phyloP scores from a whole-genome alignment of 2,329 filamentous ascomycete species.

The Xylaria digitata region DNA sequence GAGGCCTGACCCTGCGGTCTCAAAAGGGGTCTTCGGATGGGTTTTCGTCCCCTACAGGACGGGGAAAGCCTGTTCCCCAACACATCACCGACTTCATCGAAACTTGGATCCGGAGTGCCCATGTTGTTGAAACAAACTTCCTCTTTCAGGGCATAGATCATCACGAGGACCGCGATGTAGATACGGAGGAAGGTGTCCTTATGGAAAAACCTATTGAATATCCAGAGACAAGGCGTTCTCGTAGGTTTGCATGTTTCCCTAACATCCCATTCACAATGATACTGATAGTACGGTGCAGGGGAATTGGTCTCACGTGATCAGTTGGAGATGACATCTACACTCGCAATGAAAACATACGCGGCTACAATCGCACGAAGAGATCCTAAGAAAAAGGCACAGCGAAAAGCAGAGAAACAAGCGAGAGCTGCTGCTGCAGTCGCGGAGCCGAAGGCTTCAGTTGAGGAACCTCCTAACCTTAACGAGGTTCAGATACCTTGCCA shows the following conservation, averaged over 20 bases:
- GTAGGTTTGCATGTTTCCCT: conserved; percentile 22
- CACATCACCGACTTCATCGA: conserved; percentile 33
- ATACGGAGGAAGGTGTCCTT: conserved; percentile 53
- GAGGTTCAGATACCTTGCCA: conserved; percentile 48
- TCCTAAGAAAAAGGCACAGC: conserved; percentile 8
- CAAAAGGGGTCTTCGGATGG: conserved; percentile 14
- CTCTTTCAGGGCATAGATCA: conserved; percentile 49
- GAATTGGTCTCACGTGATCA: conserved; percentile 18
- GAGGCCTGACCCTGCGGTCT: conserved; percentile 2
- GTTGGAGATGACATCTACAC: conserved; percentile 8
- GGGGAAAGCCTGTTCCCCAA: background rate
- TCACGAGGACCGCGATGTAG: conserved; percentile 52
- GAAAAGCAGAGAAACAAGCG: conserved; percentile 8
- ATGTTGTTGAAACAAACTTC: conserved; percentile 43
- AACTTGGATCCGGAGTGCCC: conserved; percentile 37
- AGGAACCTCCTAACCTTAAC: conserved; percentile 8
- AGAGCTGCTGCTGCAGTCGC: background rate
- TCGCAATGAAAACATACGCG: background rate
- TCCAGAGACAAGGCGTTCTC: conserved; percentile 46
- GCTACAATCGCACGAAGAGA: conserved; percentile 5
- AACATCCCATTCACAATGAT: background rate
- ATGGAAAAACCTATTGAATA: conserved; percentile 49
- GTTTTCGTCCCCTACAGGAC: conserved; percentile 1
- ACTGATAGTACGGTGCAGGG: conserved; percentile 16
- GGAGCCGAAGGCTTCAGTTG: background rate